Base-by-base conservation (phyloP, 805 yeast species). In the Candida caryicola region DNA sequence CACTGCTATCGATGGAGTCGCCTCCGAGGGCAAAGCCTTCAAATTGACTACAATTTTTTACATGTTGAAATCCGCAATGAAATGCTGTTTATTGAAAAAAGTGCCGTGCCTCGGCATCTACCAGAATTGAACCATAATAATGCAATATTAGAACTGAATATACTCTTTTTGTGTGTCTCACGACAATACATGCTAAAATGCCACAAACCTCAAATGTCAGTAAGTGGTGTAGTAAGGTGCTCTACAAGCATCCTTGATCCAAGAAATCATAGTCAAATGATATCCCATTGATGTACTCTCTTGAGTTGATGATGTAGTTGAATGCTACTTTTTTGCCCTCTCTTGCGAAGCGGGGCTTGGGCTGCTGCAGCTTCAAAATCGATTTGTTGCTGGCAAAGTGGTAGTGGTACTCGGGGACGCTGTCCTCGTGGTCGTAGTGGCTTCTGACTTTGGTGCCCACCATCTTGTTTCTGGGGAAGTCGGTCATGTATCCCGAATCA, bases 201-300 rank as follows among this genome's bases (percentile, higher is more conserved):
- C 10, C 25, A 21, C 25, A 21, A 21, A 21, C 25, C n/a, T n/a
- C n/a, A 21, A 21, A 21, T 21, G 25, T 21, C 25, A 21, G 25
- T 21, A 21, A 7, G 9, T 10, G 10, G 10, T 21, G 25, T 21
- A 21, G 25, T 10, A 21, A 10, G 10, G 10, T 21, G 25, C 25
- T 23, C 51, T 49, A 60, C 35, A 61, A 50, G 35, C 62, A 60
- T 40, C 50, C 57, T 30, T 64, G 57, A 47, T 69, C 74, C 42
- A 69, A 54, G 39, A 59, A 66, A 45, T 65, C 66, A 47, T 69
- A 71, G 49, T 73, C 77, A 42, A 65, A 60, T 18, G 65, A 55
- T 19, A 60, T 60, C 15, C 70, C 74, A 41, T 68, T 72, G 39
- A 71, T 58, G 28, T 68, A 64, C 47, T 73, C 77, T 39, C 79